Evolutionary conservation across 2,329 filamentous ascomycete genomes (phyloP).

Genomic region (Thielaviopsis euricoi): DNA sequence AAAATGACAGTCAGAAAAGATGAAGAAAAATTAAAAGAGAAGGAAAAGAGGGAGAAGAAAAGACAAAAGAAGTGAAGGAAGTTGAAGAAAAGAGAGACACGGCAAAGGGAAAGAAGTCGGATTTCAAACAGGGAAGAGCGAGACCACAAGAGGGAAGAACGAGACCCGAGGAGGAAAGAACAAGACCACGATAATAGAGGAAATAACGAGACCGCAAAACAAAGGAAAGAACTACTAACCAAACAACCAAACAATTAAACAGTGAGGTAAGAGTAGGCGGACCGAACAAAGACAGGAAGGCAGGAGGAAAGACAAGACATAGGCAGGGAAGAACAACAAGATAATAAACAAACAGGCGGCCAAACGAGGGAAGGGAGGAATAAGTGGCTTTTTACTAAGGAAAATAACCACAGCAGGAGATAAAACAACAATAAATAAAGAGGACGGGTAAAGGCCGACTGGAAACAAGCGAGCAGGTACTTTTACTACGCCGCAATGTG

Average conservation of each 20-base stretch:
- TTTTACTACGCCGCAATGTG: background rate
- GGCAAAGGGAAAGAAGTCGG: background rate
- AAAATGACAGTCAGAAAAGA: background rate
- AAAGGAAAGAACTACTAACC: background rate
- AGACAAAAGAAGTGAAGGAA: conserved; percentile 20
- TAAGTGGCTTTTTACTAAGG: background rate
- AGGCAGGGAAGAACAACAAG: conserved; percentile 20
- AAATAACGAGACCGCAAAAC: conserved; percentile 32
- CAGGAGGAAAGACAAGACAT: conserved; percentile 17
- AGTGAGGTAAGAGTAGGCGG: conserved; percentile 28
- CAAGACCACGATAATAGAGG: conserved; percentile 21
- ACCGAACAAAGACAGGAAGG: conserved; percentile 23
- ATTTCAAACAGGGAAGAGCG: conserved; percentile 31
- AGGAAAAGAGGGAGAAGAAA: conserved; percentile 25
- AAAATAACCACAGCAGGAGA: background rate
- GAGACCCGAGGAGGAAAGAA: background rate
- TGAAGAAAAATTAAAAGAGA: background rate
- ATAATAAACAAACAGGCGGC: conserved; percentile 19
- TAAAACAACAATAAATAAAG: background rate
- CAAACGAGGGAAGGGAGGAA: conserved; percentile 19
- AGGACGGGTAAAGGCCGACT: background rate
- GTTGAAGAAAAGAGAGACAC: conserved; percentile 31
- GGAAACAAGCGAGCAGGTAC: background rate
- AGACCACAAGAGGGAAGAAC: conserved; percentile 21
- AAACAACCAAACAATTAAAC: conserved; percentile 22